These are phyloP conservation scores for Tuber umbilicatum DNA, from an alignment of 495 filamentous ascomycete species.

Conservation along the genomic window DNA sequence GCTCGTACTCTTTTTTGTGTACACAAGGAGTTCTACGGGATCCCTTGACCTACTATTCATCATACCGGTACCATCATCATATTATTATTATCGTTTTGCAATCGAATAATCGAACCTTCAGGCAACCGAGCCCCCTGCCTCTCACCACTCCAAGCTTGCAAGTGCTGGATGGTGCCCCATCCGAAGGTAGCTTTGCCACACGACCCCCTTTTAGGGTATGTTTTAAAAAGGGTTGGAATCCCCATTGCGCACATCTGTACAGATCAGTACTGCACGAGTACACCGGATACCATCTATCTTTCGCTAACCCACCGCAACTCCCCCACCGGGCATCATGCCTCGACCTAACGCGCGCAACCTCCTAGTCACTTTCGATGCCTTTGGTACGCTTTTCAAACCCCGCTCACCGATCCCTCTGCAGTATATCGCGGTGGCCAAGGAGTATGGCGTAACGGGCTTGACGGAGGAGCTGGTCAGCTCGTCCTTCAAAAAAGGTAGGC, in stretches of 20 bases:
- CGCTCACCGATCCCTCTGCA: conserved; percentile 54
- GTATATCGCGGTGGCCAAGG: conserved; percentile 56
- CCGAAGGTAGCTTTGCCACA: background rate
- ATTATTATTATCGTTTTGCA: background rate
- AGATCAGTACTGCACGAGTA: too few species aligned
- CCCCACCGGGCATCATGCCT: conserved; percentile 18
- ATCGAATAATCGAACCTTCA: background rate
- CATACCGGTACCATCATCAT: background rate
- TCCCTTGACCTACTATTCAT: background rate
- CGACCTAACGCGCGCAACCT: conserved; percentile 20
- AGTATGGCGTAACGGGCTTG: conserved; percentile 51
- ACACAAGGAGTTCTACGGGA: background rate
- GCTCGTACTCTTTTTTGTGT: background rate
- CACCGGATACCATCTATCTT: background rate
- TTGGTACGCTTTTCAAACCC: conserved; percentile 67
- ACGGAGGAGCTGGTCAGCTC: conserved; percentile 40
- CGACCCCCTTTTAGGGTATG: background rate
- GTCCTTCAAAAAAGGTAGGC: conserved; percentile 43
- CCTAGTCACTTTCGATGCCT: conserved; percentile 58
- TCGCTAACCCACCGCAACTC: conserved; percentile 5
- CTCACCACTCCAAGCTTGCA: background rate
- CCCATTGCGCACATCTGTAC: too few species aligned
- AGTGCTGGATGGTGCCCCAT: background rate
- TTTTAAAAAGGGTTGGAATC: background rate
- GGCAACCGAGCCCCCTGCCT: background rate